Conservation (phyloP, 306 rosid species). For the Prunus davidiana region DNA sequence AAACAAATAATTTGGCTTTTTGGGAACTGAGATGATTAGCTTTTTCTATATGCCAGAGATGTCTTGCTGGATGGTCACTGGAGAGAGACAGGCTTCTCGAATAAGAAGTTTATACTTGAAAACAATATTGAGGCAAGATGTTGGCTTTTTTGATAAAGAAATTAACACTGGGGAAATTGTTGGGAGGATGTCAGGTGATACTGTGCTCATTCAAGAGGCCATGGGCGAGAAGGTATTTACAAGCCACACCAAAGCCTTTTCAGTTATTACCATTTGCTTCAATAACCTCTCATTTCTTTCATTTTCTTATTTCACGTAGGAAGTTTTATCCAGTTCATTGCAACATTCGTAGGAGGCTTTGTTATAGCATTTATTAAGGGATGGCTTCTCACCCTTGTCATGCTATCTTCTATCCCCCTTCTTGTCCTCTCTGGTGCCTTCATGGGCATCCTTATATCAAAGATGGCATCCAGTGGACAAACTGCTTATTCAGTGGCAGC, state of each 20-base stretch:
- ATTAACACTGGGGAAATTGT: constrained; percentile 62
- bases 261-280: neutral
- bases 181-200: constrained; percentile 83
- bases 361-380: constrained; percentile 62
- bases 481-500: constrained; percentile 26
- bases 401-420: constrained; percentile 67
- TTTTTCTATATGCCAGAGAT: constrained; percentile 51
- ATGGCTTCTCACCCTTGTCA: constrained; percentile 74
- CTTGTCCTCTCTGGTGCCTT: constrained; percentile 53
- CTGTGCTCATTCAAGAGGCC: constrained; percentile 85
- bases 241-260: neutral
- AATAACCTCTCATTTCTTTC: neutral
- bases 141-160: constrained; percentile 70
- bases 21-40: neutral
- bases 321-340: constrained; percentile 57
- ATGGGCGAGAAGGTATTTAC: constrained; percentile 76
- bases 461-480: constrained; percentile 61
- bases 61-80: constrained; percentile 83
- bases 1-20: constrained; percentile 3
- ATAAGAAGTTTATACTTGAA: constrained; percentile 66
- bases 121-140: constrained; percentile 79
- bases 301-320: constrained; percentile 57
- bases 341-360: constrained; percentile 68
- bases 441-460: constrained; percentile 35
- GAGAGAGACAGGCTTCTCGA: constrained; percentile 82